Evolutionary conservation across 805 yeast species (phyloP).

Genomic region (Wickerhamiella domercqiae): DNA sequence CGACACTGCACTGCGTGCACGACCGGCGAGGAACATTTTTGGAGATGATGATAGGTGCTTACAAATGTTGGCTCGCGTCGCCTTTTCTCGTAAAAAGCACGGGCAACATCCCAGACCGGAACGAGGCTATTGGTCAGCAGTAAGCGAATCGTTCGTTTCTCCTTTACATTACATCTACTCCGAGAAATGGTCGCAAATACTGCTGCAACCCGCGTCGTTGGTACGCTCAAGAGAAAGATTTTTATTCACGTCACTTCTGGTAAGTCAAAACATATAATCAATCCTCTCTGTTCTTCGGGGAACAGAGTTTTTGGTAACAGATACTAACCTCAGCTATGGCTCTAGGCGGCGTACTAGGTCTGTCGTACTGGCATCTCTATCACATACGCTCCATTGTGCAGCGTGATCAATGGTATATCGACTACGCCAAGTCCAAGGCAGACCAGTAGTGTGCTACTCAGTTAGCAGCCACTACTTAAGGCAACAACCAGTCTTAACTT

Average conservation of each 20-base stretch:
- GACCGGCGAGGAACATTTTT: conserved; percentile 6
- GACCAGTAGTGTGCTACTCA: conserved; percentile 9
- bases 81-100: neutral
- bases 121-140: conserved; percentile 6
- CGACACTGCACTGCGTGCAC: conserved; percentile 5
- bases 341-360: conserved; percentile 47
- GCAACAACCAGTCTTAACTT: neutral
- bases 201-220: conserved; percentile 34
- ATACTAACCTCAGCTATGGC: conserved; percentile 13
- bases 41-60: neutral
- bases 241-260: conserved; percentile 53
- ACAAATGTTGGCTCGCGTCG: neutral
- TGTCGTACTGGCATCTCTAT: conserved; percentile 72
- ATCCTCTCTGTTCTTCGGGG: neutral
- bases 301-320: neutral
- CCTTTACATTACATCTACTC: neutral
- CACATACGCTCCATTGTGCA: conserved; percentile 58
- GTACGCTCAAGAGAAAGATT: conserved; percentile 66
- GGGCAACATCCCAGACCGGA: conserved; percentile 1
- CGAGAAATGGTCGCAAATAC: conserved; percentile 17
- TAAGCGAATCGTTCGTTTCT: neutral
- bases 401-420: conserved; percentile 77
- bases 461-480: neutral
- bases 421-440: conserved; percentile 59
- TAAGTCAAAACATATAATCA: conserved; percentile 30